A percentile compares a stretch with the other conserved stretches of the same genome.
Evolutionary conservation across 306 rosid species (phyloP).

Genomic region (Crotalaria pallida): DNA sequence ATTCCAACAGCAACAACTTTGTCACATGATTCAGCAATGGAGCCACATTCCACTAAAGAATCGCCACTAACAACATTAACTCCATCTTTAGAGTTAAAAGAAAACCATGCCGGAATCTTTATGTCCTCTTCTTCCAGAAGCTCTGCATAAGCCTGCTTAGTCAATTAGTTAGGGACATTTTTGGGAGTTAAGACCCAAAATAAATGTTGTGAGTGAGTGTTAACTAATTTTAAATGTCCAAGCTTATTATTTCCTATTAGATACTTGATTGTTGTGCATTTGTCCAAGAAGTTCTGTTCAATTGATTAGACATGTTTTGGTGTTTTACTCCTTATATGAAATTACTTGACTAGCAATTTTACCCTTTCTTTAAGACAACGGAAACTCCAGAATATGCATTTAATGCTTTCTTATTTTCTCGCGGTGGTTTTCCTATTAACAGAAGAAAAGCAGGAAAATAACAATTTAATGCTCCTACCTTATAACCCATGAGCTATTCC

Average conservation of each 20-base stretch:
- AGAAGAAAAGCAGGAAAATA: too few species aligned
- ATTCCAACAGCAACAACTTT: constrained; percentile 53
- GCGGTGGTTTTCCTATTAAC: too few species aligned
- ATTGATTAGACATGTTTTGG: background rate
- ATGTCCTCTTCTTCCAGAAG: constrained; percentile 47
- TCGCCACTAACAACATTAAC: constrained; percentile 53
- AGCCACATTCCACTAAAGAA: constrained; percentile 38
- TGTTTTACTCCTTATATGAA: background rate
- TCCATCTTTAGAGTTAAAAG: constrained; percentile 59
- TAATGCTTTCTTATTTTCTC: background rate
- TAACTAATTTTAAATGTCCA: background rate
- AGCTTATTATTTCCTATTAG: constrained; percentile 8
- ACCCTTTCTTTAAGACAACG: background rate
- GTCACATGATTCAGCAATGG: constrained; percentile 46
- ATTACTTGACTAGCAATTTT: background rate
- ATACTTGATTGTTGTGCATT: background rate
- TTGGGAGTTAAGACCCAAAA: constrained; percentile 14
- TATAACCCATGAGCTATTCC: too few species aligned
- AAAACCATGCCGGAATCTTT: constrained; percentile 51
- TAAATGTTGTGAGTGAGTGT: background rate
- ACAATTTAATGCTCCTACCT: too few species aligned
- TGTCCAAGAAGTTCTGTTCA: background rate
- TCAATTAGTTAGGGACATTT: background rate
- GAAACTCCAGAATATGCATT: background rate
- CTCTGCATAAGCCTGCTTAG: constrained; percentile 44